Evolutionary conservation across 345 rosid genomes (phyloP), one percentile per base, ranked within the genome.

Genomic region (Salix suchowensis): DNA sequence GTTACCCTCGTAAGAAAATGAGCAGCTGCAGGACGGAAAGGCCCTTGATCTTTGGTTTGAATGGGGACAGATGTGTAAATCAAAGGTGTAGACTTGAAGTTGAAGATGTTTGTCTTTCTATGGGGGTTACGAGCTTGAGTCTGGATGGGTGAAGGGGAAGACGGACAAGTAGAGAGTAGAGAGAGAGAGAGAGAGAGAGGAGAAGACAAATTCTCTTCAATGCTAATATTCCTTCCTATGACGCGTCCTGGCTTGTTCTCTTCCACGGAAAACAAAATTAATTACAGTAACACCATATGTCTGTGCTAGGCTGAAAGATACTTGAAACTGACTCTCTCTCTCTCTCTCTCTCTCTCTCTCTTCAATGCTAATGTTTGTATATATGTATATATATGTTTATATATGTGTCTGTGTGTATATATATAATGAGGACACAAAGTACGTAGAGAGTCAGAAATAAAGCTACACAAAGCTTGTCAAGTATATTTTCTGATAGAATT

Each of bases 221-320:
- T 80, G 87, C 83, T 2, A 84, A 76, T 80, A 86, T 86, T 84
- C 87, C 80, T 46, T 76, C 65, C 67, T 32, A 52, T 40, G 82
- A 61, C 75, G 65, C 61, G 16, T 34, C 79, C 7, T 76, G 71
- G 32, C 50, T 77, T 69, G 1, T 78, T 74, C 74, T 39, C 50
- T 34, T 11, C 44, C 13, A 19, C 10, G 36, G 52, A 70, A 34
- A 77, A 83, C 62, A 70, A 67, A 58, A 73, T 55, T 55, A 54
- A 65, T 75, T 74, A 69, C 62, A 55, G 52, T 39, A 77, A 50
- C 76, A 68, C 61, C 37, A 32, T 32, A 32, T 32, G 5, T 32
- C 34, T 32, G 34, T 32, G 5, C 34, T 4, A 34, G 37, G 6
- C 37, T 34, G 37, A 34, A 34, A 34, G 37, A 34, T 34, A 34